Evolutionary conservation across 2,329 filamentous ascomycete species (phyloP).

Genomic region (Talaromyces sp.): DNA sequence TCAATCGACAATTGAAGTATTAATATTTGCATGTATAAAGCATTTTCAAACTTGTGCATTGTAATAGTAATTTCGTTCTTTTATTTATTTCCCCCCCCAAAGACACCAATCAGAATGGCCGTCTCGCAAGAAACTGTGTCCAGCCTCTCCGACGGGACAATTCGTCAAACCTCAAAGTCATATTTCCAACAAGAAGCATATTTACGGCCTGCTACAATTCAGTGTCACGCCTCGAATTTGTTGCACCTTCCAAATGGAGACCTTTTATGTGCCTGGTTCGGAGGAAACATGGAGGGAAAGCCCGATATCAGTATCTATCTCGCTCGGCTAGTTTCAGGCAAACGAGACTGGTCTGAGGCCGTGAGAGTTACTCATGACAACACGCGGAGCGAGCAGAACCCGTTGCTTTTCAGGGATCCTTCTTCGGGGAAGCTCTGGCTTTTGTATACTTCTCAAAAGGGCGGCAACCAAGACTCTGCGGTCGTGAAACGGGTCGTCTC

Average conservation of each 20-base stretch:
- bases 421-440: constrained; percentile 33
- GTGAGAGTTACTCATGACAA: constrained; percentile 34
- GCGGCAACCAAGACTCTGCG: constrained; percentile 41
- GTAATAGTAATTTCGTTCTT: background rate
- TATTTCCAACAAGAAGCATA: constrained; percentile 13
- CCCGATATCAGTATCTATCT: constrained; percentile 43
- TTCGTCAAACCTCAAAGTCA: background rate
- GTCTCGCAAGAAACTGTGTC: constrained; percentile 6
- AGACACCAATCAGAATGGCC: background rate
- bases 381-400: constrained; percentile 42
- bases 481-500: constrained; percentile 35
- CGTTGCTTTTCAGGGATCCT: constrained; percentile 36
- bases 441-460: constrained; percentile 42
- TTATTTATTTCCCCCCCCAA: background rate
- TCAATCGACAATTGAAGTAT: background rate
- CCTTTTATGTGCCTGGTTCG: constrained; percentile 42
- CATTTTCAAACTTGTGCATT: background rate
- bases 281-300: constrained; percentile 42
- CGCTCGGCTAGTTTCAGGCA: constrained; percentile 28
- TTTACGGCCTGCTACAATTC: constrained; percentile 37
- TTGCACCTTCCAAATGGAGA: constrained; percentile 36
- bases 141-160: background rate
- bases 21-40: background rate
- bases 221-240: constrained; percentile 44
- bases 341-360: constrained; percentile 27